Conservation (phyloP, 305 asterid species). For the Ajuga reptans region DNA sequence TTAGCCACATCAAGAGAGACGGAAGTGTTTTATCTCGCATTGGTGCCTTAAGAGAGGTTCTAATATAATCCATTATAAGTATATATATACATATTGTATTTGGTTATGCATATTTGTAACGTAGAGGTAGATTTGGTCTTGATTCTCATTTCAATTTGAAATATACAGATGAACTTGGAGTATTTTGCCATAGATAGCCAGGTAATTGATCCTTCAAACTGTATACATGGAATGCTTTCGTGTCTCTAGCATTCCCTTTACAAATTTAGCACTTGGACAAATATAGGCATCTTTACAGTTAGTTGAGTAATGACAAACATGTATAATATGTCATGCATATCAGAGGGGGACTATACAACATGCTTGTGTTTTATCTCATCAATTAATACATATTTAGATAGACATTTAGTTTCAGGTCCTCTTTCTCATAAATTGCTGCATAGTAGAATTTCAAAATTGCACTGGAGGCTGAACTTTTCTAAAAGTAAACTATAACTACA, state of each 20-base stretch:
- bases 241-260: not conserved
- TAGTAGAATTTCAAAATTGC: slow-evolving; percentile 7
- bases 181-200: slow-evolving; percentile 89
- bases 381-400: not conserved
- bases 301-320: slow-evolving; percentile 4
- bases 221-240: not conserved
- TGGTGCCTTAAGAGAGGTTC: slow-evolving; percentile 96
- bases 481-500: slow-evolving; percentile 22
- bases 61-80: not conserved
- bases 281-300: not conserved
- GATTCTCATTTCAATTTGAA: slow-evolving; percentile 33
- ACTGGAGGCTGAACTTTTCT: slow-evolving; percentile 5
- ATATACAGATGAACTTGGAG: slow-evolving; percentile 97
- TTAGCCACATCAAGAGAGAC: slow-evolving; percentile 73
- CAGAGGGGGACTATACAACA: not conserved
- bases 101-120: slow-evolving; percentile 22
- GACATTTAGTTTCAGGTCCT: slow-evolving; percentile 8
- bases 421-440: not conserved
- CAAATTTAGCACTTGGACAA: no score
- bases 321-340: slow-evolving; percentile 16
- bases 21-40: slow-evolving; percentile 83
- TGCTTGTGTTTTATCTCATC: not conserved
- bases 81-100: not conserved
- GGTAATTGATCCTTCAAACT: slow-evolving; percentile 42
- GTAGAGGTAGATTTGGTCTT: slow-evolving; percentile 17